Evolutionary conservation across 768 basidiomycete genomes (phyloP).

Genomic region (Leucocoprinus birnbaumii): DNA sequence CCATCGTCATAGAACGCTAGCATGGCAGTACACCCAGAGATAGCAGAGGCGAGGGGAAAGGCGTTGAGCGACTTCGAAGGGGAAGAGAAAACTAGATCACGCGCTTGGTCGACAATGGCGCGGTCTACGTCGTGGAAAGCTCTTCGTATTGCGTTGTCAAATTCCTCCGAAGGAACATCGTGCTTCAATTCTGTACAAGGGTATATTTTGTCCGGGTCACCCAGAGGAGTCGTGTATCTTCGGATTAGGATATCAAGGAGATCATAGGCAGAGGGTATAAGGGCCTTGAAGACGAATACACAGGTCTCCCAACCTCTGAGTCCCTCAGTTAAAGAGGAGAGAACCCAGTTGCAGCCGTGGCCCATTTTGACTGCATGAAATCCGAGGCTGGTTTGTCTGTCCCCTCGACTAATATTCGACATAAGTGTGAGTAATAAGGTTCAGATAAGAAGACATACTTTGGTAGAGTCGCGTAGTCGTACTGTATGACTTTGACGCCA

Average conservation of each 20-base stretch:
- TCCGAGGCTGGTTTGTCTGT: neutral
- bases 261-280: neutral
- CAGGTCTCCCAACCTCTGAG: conserved; percentile 4
- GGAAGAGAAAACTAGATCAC: conserved; percentile 20
- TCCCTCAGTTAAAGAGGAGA: conserved; percentile 1
- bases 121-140: conserved; percentile 24
- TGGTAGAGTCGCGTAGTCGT: conserved; percentile 1
- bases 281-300: conserved; percentile 1
- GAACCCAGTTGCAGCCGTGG: neutral
- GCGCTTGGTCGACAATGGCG: conserved; percentile 24
- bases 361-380: neutral
- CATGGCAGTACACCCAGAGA: conserved; percentile 26
- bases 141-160: neutral
- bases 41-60: conserved; percentile 26
- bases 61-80: conserved; percentile 19
- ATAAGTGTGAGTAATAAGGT: neutral
- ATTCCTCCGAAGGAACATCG: neutral
- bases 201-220: neutral
- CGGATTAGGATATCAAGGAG: neutral
- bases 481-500: neutral
- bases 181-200: neutral
- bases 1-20: conserved; percentile 33
- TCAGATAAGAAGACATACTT: neutral
- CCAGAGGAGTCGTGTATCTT: neutral
- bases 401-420: neutral